A percentile compares a stretch with the other conserved stretches of the same genome.
Evolutionary conservation across 2,329 filamentous ascomycete species (phyloP).

Genomic region (Colletotrichum sp.): DNA sequence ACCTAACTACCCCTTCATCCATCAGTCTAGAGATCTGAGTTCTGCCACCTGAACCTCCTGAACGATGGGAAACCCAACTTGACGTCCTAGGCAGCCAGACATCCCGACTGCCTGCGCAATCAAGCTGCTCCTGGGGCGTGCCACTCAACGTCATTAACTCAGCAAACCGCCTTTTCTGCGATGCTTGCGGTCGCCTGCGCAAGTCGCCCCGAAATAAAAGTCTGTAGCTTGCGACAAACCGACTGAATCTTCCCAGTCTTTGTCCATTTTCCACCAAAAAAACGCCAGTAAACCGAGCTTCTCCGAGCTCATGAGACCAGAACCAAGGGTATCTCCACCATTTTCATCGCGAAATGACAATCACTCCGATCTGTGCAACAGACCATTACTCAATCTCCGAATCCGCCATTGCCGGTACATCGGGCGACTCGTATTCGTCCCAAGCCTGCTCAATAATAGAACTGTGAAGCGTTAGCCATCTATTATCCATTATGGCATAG

Average conservation of each 20-base stretch:
- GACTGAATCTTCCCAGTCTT: not conserved
- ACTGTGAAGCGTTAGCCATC: constrained; percentile 17
- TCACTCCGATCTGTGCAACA: not conserved
- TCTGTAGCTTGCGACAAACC: not conserved
- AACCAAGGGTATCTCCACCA: constrained; percentile 14
- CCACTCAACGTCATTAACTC: not conserved
- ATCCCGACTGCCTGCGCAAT: not conserved
- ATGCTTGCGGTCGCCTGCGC: not conserved
- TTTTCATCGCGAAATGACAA: not conserved
- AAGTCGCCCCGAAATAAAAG: not conserved
- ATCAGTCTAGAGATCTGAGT: not conserved
- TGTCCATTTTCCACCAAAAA: not conserved
- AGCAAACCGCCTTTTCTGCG: not conserved
- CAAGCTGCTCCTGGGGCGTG: not conserved
- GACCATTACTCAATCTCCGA: not conserved
- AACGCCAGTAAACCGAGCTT: not conserved
- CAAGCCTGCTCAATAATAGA: constrained; percentile 47
- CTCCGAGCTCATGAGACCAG: not conserved
- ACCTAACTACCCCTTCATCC: not conserved
- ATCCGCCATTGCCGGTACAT: constrained; percentile 14
- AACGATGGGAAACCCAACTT: not conserved
- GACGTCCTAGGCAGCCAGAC: not conserved
- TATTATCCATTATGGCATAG: no score
- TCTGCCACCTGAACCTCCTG: not conserved
- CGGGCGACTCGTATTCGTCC: constrained; percentile 24